Conservation (phyloP, 495 filamentous ascomycete species). For the Neurospora tetrasperma region DNA sequence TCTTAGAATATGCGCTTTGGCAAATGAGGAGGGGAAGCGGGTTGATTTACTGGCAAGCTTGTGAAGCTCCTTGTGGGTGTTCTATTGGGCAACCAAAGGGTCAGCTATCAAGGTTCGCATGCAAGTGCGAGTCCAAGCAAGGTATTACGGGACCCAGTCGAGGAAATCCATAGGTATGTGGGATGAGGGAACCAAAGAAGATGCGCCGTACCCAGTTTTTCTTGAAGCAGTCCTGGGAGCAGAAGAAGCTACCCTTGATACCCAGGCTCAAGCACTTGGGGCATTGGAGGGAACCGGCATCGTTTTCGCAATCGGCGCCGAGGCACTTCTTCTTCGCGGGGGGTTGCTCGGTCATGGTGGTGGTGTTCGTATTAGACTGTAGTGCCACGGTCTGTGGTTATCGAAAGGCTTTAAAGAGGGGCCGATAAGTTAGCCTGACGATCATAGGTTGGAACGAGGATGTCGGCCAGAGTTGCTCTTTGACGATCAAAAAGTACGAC, state of each 20-base stretch:
- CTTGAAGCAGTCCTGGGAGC: conserved; percentile 98
- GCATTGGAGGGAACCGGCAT: conserved; percentile 78
- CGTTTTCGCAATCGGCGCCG: conserved; percentile 72
- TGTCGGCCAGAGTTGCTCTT: not conserved
- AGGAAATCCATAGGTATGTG: not conserved
- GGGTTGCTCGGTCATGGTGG: conserved; percentile 39
- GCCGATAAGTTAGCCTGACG: not conserved
- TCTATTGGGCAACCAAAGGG: conserved; percentile 34
- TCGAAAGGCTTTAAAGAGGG: not conserved
- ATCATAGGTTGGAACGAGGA: not conserved
- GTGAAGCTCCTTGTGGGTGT: conserved; percentile 77
- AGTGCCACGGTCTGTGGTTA: not conserved
- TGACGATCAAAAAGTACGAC: not conserved
- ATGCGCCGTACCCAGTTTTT: conserved; percentile 74
- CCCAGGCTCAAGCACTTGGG: conserved; percentile 86
- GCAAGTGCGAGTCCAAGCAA: not conserved
- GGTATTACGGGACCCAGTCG: not conserved
- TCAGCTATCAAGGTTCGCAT: conserved; percentile 1
- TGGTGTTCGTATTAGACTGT: conserved; percentile 2
- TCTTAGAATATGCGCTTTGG: conserved; percentile 78
- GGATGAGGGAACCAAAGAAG: not conserved
- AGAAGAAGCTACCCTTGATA: conserved; percentile 85
- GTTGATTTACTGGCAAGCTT: conserved; percentile 70
- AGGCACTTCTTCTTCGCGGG: conserved; percentile 59
- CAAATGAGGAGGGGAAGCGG: conserved; percentile 52